Evolutionary conservation across 768 basidiomycete species (phyloP).

Genomic region (Termitomyces sp.): DNA sequence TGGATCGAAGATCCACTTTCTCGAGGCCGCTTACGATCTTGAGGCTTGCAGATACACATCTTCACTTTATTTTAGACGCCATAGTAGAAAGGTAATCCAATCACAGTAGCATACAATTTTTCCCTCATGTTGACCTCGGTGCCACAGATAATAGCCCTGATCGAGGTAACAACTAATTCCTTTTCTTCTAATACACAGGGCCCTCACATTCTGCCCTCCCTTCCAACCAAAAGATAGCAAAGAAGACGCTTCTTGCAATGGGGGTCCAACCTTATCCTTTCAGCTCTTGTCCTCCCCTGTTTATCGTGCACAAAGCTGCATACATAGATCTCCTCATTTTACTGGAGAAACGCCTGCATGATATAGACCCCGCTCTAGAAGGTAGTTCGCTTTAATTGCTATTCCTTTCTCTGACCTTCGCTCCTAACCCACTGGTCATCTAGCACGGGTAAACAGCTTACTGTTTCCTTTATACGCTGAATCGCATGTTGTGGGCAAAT

Average conservation of each 20-base stretch:
- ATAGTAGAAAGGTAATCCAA: conserved; percentile 29
- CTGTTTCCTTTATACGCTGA: conserved; percentile 30
- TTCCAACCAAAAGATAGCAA: conserved; percentile 34
- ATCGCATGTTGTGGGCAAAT: conserved; percentile 21
- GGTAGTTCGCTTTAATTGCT: conserved; percentile 22
- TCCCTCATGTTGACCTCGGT: conserved; percentile 5
- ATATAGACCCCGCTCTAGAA: conserved; percentile 27
- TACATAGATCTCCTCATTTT: conserved; percentile 47
- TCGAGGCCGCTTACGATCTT: conserved; percentile 26
- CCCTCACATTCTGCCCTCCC: conserved; percentile 2
- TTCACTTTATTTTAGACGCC: conserved; percentile 21
- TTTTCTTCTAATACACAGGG: conserved; percentile 8
- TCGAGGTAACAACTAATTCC: conserved; percentile 40
- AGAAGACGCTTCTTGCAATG: conserved; percentile 38
- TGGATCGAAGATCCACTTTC: conserved; percentile 26
- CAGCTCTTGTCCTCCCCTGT: conserved; percentile 36
- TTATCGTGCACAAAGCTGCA: conserved; percentile 38
- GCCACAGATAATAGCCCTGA: conserved; percentile 42
- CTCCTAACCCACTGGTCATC: background rate
- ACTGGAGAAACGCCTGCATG: conserved; percentile 30
- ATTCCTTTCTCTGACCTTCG: conserved; percentile 1
- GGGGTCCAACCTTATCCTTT: conserved; percentile 43
- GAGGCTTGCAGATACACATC: conserved; percentile 19
- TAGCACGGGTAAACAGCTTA: conserved; percentile 29
- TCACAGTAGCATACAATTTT: background rate